Percentiles rank a stretch among this genome's conserved stretches.
phyloP scores from a whole-genome alignment of 2,329 filamentous ascomycete species.

The Colletotrichum godetiae region DNA sequence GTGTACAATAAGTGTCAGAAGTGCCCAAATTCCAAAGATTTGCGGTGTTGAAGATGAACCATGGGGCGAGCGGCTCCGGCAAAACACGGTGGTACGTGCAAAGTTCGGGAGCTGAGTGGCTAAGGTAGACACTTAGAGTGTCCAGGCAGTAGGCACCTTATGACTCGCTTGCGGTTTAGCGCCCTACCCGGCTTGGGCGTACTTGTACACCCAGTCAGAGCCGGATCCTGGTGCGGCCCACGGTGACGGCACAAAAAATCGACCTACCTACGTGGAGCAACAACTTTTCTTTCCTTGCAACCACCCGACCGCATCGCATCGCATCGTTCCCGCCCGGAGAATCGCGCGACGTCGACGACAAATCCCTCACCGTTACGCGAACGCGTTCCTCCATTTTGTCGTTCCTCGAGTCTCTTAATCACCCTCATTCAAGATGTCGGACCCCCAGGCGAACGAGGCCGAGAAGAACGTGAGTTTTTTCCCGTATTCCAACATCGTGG shows the following conservation, averaged over 20 bases:
- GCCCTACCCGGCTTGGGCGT: conserved; percentile 29
- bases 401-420: conserved; percentile 16
- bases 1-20: neutral
- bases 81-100: conserved; percentile 14
- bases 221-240: conserved; percentile 17
- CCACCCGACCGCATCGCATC: conserved; percentile 29
- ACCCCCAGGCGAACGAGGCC: conserved; percentile 88
- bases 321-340: conserved; percentile 32
- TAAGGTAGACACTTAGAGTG: neutral
- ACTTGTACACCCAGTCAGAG: conserved; percentile 26
- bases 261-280: conserved; percentile 29
- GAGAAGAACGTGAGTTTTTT: conserved; percentile 85
- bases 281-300: conserved; percentile 34
- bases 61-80: neutral
- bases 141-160: conserved; percentile 17
- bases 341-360: conserved; percentile 31
- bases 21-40: neutral
- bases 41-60: neutral
- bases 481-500: conserved; percentile 11
- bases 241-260: conserved; percentile 34
- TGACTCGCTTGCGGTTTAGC: conserved; percentile 35
- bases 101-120: neutral
- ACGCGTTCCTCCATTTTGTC: conserved; percentile 32
- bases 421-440: conserved; percentile 77
- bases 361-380: conserved; percentile 31